These are phyloP conservation scores for Pilobolus umbonatus DNA, from an alignment of 192 early-diverging fungal genomes.

Conservation along the genomic window DNA sequence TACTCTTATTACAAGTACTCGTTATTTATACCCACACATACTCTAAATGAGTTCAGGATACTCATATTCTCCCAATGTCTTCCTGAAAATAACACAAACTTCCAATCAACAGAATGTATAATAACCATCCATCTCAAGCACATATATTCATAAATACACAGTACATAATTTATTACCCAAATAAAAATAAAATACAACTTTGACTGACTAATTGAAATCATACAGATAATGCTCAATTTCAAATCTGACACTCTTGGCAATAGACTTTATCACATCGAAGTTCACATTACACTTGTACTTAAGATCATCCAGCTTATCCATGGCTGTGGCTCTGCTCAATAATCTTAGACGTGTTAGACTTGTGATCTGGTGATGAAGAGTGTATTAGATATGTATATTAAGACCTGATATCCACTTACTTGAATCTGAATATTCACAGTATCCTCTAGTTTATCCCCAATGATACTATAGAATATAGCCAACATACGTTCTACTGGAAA, in stretches of 20 bases:
- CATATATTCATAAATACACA: too few species aligned
- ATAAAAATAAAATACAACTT: too few species aligned
- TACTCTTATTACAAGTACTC: too few species aligned
- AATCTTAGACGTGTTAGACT: slow-evolving; percentile 77
- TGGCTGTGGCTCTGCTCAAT: slow-evolving; percentile 61
- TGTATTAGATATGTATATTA: neutral
- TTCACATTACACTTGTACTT: slow-evolving; percentile 89
- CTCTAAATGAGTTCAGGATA: too few species aligned
- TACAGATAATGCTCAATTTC: slow-evolving; percentile 81
- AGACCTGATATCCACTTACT: slow-evolving; percentile 19
- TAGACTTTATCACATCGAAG: slow-evolving; percentile 66
- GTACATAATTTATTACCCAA: too few species aligned
- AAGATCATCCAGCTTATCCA: slow-evolving; percentile 75
- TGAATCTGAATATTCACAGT: slow-evolving; percentile 71
- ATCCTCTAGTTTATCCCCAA: slow-evolving; percentile 66
- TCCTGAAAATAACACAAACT: too few species aligned
- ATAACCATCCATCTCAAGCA: too few species aligned
- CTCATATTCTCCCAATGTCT: too few species aligned
- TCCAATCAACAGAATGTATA: too few species aligned
- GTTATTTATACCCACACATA: too few species aligned
- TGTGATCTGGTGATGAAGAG: slow-evolving; percentile 58
- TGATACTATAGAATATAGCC: slow-evolving; percentile 92
- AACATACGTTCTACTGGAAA: slow-evolving; percentile 96
- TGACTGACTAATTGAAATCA: slow-evolving; percentile 39
- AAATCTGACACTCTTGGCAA: slow-evolving; percentile 78